Evolutionary conservation across 2,329 filamentous ascomycete genomes (phyloP).

Genomic region (Diaporthe vexans): DNA sequence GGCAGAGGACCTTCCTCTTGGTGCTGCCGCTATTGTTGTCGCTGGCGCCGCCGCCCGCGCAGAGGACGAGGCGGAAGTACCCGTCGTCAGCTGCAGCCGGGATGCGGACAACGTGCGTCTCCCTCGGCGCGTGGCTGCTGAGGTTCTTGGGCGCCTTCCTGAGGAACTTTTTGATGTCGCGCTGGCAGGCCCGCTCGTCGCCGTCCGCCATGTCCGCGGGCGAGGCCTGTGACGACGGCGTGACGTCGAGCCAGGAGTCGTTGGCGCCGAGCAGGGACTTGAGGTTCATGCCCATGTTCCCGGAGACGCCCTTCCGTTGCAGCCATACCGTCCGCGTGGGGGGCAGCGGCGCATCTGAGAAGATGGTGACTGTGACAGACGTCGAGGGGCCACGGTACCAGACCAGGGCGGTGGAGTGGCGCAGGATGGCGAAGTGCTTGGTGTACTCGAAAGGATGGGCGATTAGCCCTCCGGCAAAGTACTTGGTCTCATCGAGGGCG

Average conservation of each 20-base stretch:
- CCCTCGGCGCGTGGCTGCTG: conserved; percentile 43
- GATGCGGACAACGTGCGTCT: conserved; percentile 74
- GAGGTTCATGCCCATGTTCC: conserved; percentile 76
- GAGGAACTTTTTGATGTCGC: conserved; percentile 75
- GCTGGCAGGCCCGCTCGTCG: conserved; percentile 77
- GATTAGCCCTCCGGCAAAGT: conserved; percentile 76
- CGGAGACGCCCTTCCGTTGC: conserved; percentile 77
- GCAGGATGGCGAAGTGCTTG: conserved; percentile 75
- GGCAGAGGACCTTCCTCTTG: conserved; percentile 72
- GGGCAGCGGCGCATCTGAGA: conserved; percentile 71
- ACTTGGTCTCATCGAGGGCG: conserved; percentile 70
- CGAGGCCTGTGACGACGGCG: conserved; percentile 64
- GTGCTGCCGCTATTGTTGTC: conserved; percentile 41
- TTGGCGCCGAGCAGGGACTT: conserved; percentile 73
- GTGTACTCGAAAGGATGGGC: conserved; percentile 74
- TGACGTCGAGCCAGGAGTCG: conserved; percentile 77
- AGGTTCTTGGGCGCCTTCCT: conserved; percentile 66
- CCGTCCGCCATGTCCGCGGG: conserved; percentile 63
- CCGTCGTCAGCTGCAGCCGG: conserved; percentile 75
- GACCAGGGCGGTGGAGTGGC: conserved; percentile 74
- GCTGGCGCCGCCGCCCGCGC: conserved; percentile 59
- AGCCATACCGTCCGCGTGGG: conserved; percentile 73
- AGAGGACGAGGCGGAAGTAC: conserved; percentile 78
- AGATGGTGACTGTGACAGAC: conserved; percentile 74
- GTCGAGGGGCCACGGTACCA: conserved; percentile 77